phyloP scores from a whole-genome alignment of 805 yeast species.

The Pichia nakasei region DNA sequence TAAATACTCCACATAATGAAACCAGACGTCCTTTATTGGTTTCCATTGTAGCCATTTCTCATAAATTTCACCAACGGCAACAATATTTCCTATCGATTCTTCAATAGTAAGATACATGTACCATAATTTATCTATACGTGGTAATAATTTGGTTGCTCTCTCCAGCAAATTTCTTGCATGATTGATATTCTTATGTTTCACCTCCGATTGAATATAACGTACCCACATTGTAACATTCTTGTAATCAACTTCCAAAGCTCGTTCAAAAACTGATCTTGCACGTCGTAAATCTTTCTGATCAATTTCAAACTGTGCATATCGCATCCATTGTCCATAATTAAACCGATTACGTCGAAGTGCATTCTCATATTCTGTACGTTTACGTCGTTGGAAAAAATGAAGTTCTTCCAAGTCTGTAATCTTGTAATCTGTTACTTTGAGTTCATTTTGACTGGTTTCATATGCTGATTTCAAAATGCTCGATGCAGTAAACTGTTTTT shows the following conservation, averaged over 20 bases:
- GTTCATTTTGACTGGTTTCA: constrained; percentile 34
- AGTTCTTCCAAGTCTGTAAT: constrained; percentile 75
- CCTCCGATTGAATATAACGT: constrained; percentile 70
- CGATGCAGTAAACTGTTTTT: constrained; percentile 51
- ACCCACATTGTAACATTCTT: constrained; percentile 75
- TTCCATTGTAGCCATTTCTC: constrained; percentile 77
- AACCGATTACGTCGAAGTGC: constrained; percentile 79
- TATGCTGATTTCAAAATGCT: constrained; percentile 56
- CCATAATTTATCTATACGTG: constrained; percentile 83
- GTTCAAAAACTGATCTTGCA: constrained; percentile 80
- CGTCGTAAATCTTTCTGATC: constrained; percentile 70
- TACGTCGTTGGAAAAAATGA: constrained; percentile 62
- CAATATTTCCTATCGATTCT: constrained; percentile 60
- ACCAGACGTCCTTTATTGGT: constrained; percentile 63
- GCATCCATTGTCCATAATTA: constrained; percentile 80
- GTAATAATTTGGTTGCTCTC: constrained; percentile 64
- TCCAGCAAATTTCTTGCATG: constrained; percentile 85
- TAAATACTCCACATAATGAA: constrained; percentile 65
- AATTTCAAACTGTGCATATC: constrained; percentile 84
- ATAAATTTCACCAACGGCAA: constrained; percentile 56
- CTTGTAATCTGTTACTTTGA: constrained; percentile 35
- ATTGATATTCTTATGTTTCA: constrained; percentile 61
- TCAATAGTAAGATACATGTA: constrained; percentile 73
- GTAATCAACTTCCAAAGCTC: constrained; percentile 72
- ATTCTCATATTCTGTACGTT: constrained; percentile 75